phyloP scores from a whole-genome alignment of 2,329 filamentous ascomycete species.

The Exophiala phaeomuriformis region DNA sequence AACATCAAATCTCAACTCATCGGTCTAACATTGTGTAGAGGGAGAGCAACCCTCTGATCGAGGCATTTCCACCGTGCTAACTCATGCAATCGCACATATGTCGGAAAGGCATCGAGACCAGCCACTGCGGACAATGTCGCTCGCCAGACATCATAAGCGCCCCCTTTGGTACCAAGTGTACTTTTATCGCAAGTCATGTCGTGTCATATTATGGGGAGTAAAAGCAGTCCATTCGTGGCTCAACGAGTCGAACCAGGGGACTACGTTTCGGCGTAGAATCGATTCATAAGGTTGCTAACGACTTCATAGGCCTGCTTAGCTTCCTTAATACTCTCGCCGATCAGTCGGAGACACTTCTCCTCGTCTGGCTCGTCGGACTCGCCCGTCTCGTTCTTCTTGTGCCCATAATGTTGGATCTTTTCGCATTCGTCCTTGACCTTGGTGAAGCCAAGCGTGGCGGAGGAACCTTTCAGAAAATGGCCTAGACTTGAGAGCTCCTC shows the following conservation, averaged over 20 bases:
- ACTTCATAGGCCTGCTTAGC: conserved; percentile 72
- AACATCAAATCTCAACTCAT: background rate
- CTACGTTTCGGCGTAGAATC: conserved; percentile 56
- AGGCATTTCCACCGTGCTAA: background rate
- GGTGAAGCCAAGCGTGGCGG: conserved; percentile 80
- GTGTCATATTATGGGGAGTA: background rate
- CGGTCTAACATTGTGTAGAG: background rate
- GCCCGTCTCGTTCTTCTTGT: conserved; percentile 71
- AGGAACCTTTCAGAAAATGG: conserved; percentile 96
- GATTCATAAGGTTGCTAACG: conserved; percentile 61
- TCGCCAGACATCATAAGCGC: conserved; percentile 1
- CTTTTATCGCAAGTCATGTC: conserved; percentile 7
- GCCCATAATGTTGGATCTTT: conserved; percentile 90
- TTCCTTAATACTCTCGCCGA: conserved; percentile 60
- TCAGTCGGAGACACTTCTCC: conserved; percentile 60
- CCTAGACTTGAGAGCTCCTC: conserved; percentile 72
- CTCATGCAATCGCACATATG: background rate
- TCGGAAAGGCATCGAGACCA: background rate
- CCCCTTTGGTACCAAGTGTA: background rate
- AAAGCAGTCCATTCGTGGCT: background rate
- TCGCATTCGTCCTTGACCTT: conserved; percentile 92
- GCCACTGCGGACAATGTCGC: background rate
- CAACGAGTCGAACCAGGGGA: background rate
- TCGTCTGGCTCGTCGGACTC: conserved; percentile 58
- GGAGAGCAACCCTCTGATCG: background rate